Base-by-base conservation (phyloP, 1,284 basidiomycete genomes). In the Singerocomus rubriflavus region DNA sequence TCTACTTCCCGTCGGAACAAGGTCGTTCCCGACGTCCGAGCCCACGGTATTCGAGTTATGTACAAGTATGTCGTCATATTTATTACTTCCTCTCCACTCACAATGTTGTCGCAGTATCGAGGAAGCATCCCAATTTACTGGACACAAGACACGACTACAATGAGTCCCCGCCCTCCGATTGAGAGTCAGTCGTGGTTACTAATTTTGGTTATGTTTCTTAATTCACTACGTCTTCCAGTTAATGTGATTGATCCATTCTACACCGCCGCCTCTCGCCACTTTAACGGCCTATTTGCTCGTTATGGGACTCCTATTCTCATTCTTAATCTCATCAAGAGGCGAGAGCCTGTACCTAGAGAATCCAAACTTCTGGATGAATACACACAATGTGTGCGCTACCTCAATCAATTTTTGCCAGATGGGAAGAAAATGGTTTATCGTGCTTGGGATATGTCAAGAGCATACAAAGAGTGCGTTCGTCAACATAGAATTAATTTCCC, bases 101-200 rank as follows among this genome's bases (percentile, higher is more conserved):
- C 13, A 16, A 16, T 38, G 40, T 17, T 39, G 39, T 27, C 42
- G 9, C 46, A 98, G 85, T 93, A 97, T 67, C 81, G 95, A 34
- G 95, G 96, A 7, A 96, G 93, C 61, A 98, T 98, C 43, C 95
- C 95, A 0, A 80, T 98, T 8, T 96, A 89, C 69, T 98, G 95
- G 95, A 92, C 91, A 8, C 96, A 98, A 68, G 94, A 98, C 55
- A 85, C 85, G 2, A 94, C 84, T 43, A 88, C 87, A 51, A 94
- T 97, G 84, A 90, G 78, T 12, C 91, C 93, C 0, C 87, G 89
- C 57, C 96, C 96, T 5, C 96, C 95, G 0, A 98, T 99, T 46
- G 93, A 98, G 72, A 92, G 93, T 94, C 53, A 59, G 88, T 74
- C 3, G 26, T 27, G 4, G 35, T 21, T 12, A 3, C 9, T 42